These are phyloP conservation scores for maize (Zea mays) DNA, from an alignment of 176 grass and related monocot species.

Conservation along the genomic window DNA sequence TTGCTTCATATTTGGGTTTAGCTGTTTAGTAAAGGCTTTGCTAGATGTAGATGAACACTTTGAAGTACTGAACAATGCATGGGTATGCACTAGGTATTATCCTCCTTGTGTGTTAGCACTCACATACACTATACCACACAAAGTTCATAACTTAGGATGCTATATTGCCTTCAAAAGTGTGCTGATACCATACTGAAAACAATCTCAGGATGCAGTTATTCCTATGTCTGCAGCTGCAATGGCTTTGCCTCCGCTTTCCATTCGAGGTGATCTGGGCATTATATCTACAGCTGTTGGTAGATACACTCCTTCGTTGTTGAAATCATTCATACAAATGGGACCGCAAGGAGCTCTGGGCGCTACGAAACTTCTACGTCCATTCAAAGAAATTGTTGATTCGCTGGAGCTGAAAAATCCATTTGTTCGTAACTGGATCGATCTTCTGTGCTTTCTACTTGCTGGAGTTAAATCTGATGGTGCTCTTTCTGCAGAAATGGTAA, in stretches of 20 bases:
- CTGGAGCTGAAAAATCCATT: constrained; percentile 78
- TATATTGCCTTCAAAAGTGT: not conserved
- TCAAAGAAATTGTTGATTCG: constrained; percentile 83
- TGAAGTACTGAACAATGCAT: not conserved
- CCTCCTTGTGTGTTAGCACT: not conserved
- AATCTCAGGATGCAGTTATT: constrained; percentile 73
- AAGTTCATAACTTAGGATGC: not conserved
- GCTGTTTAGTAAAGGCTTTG: not conserved
- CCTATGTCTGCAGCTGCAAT: constrained; percentile 89
- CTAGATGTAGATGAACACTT: constrained; percentile 18
- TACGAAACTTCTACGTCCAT: constrained; percentile 85
- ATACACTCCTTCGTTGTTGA: constrained; percentile 86
- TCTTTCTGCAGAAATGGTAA: constrained; percentile 95
- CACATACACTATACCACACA: not conserved
- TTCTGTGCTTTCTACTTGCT: constrained; percentile 92
- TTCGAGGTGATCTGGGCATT: constrained; percentile 77
- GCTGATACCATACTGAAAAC: constrained; percentile 41
- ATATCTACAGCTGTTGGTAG: constrained; percentile 71
- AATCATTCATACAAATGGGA: constrained; percentile 96
- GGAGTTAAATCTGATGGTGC: constrained; percentile 90
- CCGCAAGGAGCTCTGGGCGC: constrained; percentile 75
- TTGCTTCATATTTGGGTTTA: constrained; percentile 12
- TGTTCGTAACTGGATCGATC: constrained; percentile 88
- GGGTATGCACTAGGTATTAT: not conserved
- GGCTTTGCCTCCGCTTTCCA: constrained; percentile 93